Evolutionary conservation across 352 stramenopile genomes (phyloP), one percentile per base, ranked within the genome.

Genomic region (Thalassiosira oceanica): DNA sequence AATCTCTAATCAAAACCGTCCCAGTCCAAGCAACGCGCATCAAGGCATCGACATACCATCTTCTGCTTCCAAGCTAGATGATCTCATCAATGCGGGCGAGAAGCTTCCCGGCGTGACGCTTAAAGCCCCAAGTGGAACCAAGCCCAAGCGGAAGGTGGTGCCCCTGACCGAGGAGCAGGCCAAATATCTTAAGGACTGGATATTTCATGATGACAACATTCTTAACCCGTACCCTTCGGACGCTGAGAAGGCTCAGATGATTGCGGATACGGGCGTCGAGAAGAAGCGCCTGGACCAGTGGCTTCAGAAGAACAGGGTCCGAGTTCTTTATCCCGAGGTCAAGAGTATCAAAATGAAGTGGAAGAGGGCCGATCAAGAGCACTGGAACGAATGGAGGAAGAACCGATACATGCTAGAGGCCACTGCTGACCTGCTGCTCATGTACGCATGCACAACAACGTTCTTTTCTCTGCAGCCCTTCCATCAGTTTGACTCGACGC

Each of bases 351-450:
- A 67, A 13, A 73, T 74, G 54, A 68, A 64, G 46, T 73, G 44
- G 54, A 42, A 24, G 11, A 35, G 76, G 50, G 33, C 26, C 27
- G 61, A 77, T n/a, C 18, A 46, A 15, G 46, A 65, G 26, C 50
- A 63, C 24, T 80, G 70, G 62, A 16, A 16, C 8, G 36, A 66
- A 2, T 75, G 74, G 44, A 33, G 50, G 43, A 75, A 82, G 33
- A 68, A 86, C 33, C 65, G 82, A 53, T 87, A 83, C 54, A 87
- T 86, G 64, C 43, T 91, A 5, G 78, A 88, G 57, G 86, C 92
- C 18, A 88, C 86, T 31, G 88, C 86, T 27, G 92, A 96, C 77
- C 63, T 94, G 20, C 61, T 96, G 11, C 79, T 95, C 0, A 76
- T 95, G 45, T 90, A 93, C 56, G 87, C 85, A 11, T 70, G 80